Conservation (phyloP, 2,329 filamentous ascomycete genomes). For the Clarireedia monteithiana region DNA sequence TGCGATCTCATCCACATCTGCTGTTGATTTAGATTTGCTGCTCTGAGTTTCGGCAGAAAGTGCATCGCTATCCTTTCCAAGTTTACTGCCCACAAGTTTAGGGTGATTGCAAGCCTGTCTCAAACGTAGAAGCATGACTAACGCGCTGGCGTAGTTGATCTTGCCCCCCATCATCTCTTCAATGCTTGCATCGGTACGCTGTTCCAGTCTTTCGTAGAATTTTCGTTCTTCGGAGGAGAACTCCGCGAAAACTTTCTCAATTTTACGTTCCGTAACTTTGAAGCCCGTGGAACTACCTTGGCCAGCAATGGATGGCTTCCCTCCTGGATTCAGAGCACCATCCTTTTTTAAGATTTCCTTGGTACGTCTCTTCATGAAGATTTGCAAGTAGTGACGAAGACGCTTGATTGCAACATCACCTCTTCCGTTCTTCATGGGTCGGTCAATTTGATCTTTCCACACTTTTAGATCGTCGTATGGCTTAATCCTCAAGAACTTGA, state of each 20-base stretch:
- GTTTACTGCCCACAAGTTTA: slow-evolving; percentile 74
- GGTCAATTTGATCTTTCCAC: slow-evolving; percentile 89
- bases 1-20: slow-evolving; percentile 69
- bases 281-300: slow-evolving; percentile 56
- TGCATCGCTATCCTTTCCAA: slow-evolving; percentile 82
- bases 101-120: slow-evolving; percentile 95
- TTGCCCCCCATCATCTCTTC: slow-evolving; percentile 81
- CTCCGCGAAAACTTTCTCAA: slow-evolving; percentile 69
- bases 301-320: slow-evolving; percentile 45
- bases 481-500: slow-evolving; percentile 85
- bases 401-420: slow-evolving; percentile 84
- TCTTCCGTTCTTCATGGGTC: slow-evolving; percentile 81
- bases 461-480: slow-evolving; percentile 79
- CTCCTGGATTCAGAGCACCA: slow-evolving; percentile 70
- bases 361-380: slow-evolving; percentile 97
- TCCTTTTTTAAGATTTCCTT: slow-evolving; percentile 93
- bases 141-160: slow-evolving; percentile 85
- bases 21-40: slow-evolving; percentile 36
- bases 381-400: slow-evolving; percentile 75
- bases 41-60: slow-evolving; percentile 54
- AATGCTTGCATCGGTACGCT: slow-evolving; percentile 77
- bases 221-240: slow-evolving; percentile 73
- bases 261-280: slow-evolving; percentile 84
- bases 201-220: slow-evolving; percentile 80
- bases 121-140: slow-evolving; percentile 83